Evolutionary conservation across 768 basidiomycete species (phyloP), one percentile per base, ranked within the genome.

Genomic region (Panellus pusillus): DNA sequence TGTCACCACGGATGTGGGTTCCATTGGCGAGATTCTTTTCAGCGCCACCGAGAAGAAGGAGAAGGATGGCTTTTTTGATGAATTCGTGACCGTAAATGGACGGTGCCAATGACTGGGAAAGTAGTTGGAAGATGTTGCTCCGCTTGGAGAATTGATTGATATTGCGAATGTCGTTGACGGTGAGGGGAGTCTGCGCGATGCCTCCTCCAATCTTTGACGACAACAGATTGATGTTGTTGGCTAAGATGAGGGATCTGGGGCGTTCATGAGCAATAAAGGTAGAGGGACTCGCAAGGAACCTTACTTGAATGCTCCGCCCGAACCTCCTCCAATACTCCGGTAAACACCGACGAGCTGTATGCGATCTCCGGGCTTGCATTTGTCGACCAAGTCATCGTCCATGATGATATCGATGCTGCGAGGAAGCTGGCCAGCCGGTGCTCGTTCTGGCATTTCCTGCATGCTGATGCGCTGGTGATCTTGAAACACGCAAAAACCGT

Each of bases 381-480:
- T 87, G 72, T 99, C 97, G 29, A 99, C 97, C 45, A 98, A 75
- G 69, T 99, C 97, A 59, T 97, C 95, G 61, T 97, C 96, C 59
- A 98, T 72, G 41, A 98, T 91, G 47, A 98, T 89, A 69, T 99
- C 97, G 32, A 93, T 94, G 64, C 94, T 95, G 44, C 97, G 81
- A 41, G 97, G 97, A 27, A 99, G 78, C 70, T 98, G 96, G 27
- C 97, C 97, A 40, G 97, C 91, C 20, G 97, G 97, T 13, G 97
- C 95, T 19, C 97, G 86, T 72, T 99, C 97, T 3, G 97, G 97
- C 96, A 99, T 98, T 67, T 99, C 97, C 74, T 99, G 97, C 58
- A 99, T 98, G 69, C 87, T 93, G 66, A 98, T 91, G 60, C 93
- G 86, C 71, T 99, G 97, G 70, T 98, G 93, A 72, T 99, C 97